Percentiles rank a stretch among this genome's conserved stretches.
These are phyloP conservation scores for Macrotyloma uniflorum DNA, from an alignment of 306 rosid genomes.

Conservation along the genomic window DNA sequence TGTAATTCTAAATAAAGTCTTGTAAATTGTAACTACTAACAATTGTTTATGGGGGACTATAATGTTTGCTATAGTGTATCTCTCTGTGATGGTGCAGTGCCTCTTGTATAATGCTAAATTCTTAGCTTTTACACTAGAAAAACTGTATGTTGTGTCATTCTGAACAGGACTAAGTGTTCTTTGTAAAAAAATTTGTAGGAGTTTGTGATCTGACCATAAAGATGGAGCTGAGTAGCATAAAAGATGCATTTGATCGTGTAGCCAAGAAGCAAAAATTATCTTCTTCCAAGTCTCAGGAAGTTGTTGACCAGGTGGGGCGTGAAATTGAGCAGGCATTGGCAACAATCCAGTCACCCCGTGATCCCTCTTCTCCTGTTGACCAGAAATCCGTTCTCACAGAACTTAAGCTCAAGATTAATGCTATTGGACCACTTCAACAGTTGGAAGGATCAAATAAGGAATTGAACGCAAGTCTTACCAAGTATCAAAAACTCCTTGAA, in stretches of 20 bases:
- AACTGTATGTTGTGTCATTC: conserved; percentile 7
- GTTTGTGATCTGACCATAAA: conserved; percentile 36
- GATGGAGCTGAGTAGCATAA: conserved; percentile 81
- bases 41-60: neutral
- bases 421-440: conserved; percentile 59
- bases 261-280: conserved; percentile 88
- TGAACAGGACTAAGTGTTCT: conserved; percentile 36
- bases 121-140: neutral
- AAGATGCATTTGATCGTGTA: conserved; percentile 86
- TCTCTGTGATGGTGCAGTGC: conserved; percentile 7
- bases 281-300: conserved; percentile 76
- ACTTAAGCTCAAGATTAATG: conserved; percentile 62
- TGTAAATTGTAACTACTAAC: neutral
- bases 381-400: conserved; percentile 59
- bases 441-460: conserved; percentile 78
- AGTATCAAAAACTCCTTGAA: conserved; percentile 69
- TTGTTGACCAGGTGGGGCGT: conserved; percentile 65
- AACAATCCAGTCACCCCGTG: conserved; percentile 57
- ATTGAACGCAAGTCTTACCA: conserved; percentile 56
- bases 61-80: neutral
- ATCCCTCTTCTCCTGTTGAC: conserved; percentile 51
- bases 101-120: neutral
- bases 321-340: conserved; percentile 70
- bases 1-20: conserved; percentile 15
- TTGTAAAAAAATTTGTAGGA: conserved; percentile 49